These are phyloP conservation scores for Termitomyces sp. DNA, from an alignment of 768 basidiomycete genomes.

Conservation along the genomic window DNA sequence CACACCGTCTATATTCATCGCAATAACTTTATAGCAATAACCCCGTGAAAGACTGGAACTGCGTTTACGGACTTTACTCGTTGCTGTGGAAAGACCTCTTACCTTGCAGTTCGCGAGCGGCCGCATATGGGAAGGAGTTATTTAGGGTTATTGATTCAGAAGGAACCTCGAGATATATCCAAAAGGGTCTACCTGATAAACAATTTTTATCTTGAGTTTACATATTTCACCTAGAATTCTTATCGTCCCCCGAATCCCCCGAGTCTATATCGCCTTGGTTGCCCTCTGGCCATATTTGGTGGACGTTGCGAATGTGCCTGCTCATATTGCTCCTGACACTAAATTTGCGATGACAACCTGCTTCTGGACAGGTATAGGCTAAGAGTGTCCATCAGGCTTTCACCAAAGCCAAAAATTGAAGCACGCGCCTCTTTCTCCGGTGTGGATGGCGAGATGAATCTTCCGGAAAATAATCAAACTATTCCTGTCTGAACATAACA, in stretches of 20 bases:
- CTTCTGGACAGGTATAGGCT: constrained; percentile 59
- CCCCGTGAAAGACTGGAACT: not conserved
- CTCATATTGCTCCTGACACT: constrained; percentile 71
- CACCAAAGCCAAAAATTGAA: constrained; percentile 1
- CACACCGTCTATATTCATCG: not conserved
- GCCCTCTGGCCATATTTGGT: constrained; percentile 18
- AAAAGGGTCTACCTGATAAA: not conserved
- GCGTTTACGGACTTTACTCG: not conserved
- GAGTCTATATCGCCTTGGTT: constrained; percentile 14
- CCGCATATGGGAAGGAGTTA: not conserved
- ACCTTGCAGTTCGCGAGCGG: not conserved
- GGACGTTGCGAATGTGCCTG: constrained; percentile 46
- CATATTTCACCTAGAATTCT: constrained; percentile 1
- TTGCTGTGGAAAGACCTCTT: not conserved
- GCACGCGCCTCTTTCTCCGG: constrained; percentile 19
- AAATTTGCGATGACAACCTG: constrained; percentile 61
- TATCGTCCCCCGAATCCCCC: constrained; percentile 13
- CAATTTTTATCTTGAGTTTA: not conserved
- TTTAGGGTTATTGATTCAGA: constrained; percentile 2
- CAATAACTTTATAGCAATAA: not conserved
- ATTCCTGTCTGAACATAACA: not conserved
- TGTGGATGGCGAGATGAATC: constrained; percentile 21
- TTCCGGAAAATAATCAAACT: not conserved
- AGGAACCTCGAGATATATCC: not conserved
- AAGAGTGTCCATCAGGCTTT: constrained; percentile 1